A percentile compares a stretch with the other conserved stretches of the same genome.
Evolutionary conservation across 345 rosid species (phyloP).

Genomic region (Xanthoceras sorbifolium): DNA sequence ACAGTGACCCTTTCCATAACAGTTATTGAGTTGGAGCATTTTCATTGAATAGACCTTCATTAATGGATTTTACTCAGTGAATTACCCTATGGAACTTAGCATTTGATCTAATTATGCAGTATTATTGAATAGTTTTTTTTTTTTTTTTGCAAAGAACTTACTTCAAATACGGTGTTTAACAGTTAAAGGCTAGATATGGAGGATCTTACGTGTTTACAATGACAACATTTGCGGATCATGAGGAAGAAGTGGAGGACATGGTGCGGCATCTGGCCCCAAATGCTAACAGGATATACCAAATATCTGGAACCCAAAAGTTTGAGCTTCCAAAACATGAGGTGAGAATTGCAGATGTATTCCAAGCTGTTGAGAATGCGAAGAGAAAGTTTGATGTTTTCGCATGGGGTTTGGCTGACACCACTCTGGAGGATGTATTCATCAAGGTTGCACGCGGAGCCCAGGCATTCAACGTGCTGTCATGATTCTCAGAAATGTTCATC

Average conservation of each 20-base stretch:
- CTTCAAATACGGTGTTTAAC: conserved; percentile 14
- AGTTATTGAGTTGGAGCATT: background rate
- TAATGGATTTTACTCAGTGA: too few relatives aligned
- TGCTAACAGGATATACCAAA: conserved; percentile 75
- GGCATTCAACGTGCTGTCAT: conserved; percentile 53
- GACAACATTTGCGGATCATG: conserved; percentile 63
- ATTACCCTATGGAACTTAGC: background rate
- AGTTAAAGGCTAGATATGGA: conserved; percentile 87
- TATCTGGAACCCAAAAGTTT: conserved; percentile 92
- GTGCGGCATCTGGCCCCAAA: conserved; percentile 60
- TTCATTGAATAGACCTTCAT: background rate
- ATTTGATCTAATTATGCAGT: background rate
- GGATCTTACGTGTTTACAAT: conserved; percentile 84
- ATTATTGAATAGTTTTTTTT: background rate
- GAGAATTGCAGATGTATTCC: conserved; percentile 68
- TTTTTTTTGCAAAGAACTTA: background rate
- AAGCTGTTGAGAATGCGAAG: conserved; percentile 83
- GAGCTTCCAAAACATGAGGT: conserved; percentile 87
- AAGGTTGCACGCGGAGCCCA: conserved; percentile 73
- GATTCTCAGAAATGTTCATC: conserved; percentile 21
- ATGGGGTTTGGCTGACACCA: conserved; percentile 95
- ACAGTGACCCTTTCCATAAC: background rate
- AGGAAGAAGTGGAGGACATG: conserved; percentile 66
- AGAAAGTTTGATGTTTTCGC: conserved; percentile 72
- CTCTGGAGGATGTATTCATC: conserved; percentile 96